phyloP scores from a whole-genome alignment of 495 filamentous ascomycete genomes.

The Penicillium parvum region DNA sequence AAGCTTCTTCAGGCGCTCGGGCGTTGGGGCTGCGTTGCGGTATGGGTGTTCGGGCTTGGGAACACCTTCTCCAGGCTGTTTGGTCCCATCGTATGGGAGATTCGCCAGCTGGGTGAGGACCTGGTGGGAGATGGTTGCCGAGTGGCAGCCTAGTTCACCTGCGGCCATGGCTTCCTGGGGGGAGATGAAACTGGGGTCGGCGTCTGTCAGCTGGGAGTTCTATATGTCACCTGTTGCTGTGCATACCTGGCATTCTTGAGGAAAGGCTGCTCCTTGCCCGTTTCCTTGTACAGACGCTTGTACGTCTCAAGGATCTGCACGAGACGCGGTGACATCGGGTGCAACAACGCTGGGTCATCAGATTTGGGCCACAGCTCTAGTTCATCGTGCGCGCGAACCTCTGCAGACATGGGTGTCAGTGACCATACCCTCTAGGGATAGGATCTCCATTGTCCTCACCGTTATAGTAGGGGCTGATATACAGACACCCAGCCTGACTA shows the following conservation, averaged over 20 bases:
- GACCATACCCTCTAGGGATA: background rate
- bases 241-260: constrained; percentile 38
- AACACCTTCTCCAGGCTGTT: constrained; percentile 18
- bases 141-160: constrained; percentile 19
- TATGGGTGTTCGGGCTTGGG: constrained; percentile 20
- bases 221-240: too few relatives aligned
- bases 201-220: background rate
- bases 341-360: constrained; percentile 33
- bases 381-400: constrained; percentile 26
- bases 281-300: constrained; percentile 35
- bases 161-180: constrained; percentile 19
- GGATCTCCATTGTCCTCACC: constrained; percentile 15
- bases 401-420: constrained; percentile 1
- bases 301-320: constrained; percentile 36
- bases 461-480: constrained; percentile 52
- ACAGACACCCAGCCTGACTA: constrained; percentile 48
- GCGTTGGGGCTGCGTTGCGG: constrained; percentile 12
- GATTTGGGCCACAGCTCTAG: constrained; percentile 25
- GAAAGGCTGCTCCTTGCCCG: constrained; percentile 37
- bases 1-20: constrained; percentile 13
- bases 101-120: constrained; percentile 19
- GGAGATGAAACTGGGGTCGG: constrained; percentile 5
- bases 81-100: constrained; percentile 16
- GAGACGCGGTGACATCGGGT: constrained; percentile 34
- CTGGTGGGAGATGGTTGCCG: constrained; percentile 16